Evolutionary conservation across 179 eudicot species (phyloP).

Genomic region (Corrigiola litoralis): DNA sequence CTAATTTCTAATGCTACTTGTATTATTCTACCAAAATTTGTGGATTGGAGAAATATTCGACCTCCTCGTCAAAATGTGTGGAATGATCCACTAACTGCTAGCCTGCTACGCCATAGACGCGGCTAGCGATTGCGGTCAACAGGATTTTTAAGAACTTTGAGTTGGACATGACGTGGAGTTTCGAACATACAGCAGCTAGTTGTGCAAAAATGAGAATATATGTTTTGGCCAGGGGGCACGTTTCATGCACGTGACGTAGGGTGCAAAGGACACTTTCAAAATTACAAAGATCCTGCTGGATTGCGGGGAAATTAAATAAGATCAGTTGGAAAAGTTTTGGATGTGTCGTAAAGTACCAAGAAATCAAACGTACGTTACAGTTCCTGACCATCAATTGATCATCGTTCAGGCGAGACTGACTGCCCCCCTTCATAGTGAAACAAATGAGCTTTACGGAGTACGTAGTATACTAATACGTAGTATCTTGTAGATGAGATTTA

Average conservation of each 20-base stretch:
- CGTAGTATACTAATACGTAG: too few relatives aligned
- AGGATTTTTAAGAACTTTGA: not conserved
- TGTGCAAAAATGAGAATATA: conserved; percentile 3
- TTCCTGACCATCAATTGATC: not conserved
- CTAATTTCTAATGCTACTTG: too few relatives aligned
- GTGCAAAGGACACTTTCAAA: conserved; percentile 5
- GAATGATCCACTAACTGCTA: too few relatives aligned
- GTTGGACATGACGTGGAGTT: not conserved
- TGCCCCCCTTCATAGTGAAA: too few relatives aligned
- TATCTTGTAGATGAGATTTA: too few relatives aligned
- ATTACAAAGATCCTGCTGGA: conserved; percentile 18
- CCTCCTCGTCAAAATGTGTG: too few relatives aligned
- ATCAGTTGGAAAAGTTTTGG: not conserved
- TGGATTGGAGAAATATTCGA: too few relatives aligned
- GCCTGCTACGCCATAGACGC: too few relatives aligned
- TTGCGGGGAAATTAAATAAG: conserved; percentile 11
- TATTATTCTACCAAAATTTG: too few relatives aligned
- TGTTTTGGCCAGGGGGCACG: conserved; percentile 12
- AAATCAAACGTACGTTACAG: not conserved
- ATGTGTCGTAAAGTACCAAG: not conserved
- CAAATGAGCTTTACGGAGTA: too few relatives aligned
- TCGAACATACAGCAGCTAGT: not conserved
- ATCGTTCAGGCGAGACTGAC: too few relatives aligned
- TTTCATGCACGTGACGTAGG: conserved; percentile 21
- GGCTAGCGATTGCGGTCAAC: too few relatives aligned